phyloP scores from a whole-genome alignment of 2,329 filamentous ascomycete species.

The Fusarium pseudoanthophilum region DNA sequence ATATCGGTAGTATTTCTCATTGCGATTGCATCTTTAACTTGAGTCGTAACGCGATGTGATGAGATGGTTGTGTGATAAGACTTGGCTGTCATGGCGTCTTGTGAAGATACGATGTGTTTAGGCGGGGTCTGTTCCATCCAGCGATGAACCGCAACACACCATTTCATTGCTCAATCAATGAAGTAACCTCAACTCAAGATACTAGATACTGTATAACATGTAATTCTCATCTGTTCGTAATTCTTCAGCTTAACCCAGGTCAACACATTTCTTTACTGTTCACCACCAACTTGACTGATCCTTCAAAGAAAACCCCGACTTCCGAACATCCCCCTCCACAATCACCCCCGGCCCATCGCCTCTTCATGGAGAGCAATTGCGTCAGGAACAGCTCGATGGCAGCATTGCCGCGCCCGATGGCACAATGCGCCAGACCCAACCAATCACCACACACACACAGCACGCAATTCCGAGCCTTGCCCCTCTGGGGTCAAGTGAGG shows the following conservation, averaged over 20 bases:
- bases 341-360: slow-evolving; percentile 29
- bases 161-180: not conserved
- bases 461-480: slow-evolving; percentile 44
- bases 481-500: slow-evolving; percentile 42
- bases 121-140: not conserved
- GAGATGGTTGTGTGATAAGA: slow-evolving; percentile 9
- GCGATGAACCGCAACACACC: not conserved
- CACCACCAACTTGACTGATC: not conserved
- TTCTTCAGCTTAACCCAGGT: too few species aligned
- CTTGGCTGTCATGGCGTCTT: slow-evolving; percentile 16
- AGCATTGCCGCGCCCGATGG: slow-evolving; percentile 41
- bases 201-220: not conserved
- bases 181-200: too few species aligned
- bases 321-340: slow-evolving; percentile 21
- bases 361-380: slow-evolving; percentile 32
- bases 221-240: too few species aligned
- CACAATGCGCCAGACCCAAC: slow-evolving; percentile 32
- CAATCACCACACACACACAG: slow-evolving; percentile 35
- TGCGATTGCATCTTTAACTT: not conserved
- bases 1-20: slow-evolving; percentile 6
- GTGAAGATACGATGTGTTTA: not conserved
- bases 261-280: not conserved
- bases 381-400: slow-evolving; percentile 44
- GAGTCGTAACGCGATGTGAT: slow-evolving; percentile 8
- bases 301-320: slow-evolving; percentile 26